A percentile compares a stretch with the other conserved stretches of the same genome.
Conservation (phyloP, 257 asterid genomes). For the Salvia miltiorrhiza region DNA sequence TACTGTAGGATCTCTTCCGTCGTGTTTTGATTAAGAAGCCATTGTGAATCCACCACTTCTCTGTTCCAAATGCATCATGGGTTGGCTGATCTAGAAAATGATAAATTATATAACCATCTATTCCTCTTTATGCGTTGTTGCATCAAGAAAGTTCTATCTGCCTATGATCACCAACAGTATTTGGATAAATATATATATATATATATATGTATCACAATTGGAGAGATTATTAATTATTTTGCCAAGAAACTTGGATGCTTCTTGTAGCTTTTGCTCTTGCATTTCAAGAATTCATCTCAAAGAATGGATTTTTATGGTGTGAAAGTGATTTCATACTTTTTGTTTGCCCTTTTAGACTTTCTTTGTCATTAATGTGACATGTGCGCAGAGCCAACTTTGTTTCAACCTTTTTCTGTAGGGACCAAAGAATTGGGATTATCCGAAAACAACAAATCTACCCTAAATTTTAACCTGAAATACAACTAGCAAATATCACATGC, state of each 20-base stretch:
- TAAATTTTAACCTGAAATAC: not conserved
- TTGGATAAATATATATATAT: not conserved
- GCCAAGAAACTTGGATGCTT: not conserved
- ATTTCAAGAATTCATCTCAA: not conserved
- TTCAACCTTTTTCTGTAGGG: not conserved
- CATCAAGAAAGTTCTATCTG: not conserved
- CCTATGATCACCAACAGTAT: not conserved
- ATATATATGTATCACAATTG: not conserved
- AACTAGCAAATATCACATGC: not conserved
- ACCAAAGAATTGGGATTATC: not conserved
- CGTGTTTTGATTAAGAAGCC: not conserved
- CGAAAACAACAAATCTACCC: not conserved
- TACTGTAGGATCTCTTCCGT: not conserved
- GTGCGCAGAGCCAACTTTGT: not conserved
- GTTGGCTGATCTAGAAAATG: not conserved
- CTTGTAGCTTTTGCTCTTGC: not conserved
- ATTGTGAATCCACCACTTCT: not conserved
- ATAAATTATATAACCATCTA: not conserved
- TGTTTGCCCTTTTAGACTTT: not conserved
- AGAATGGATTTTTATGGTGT: not conserved
- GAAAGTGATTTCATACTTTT: not conserved
- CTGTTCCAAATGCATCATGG: too few species aligned
- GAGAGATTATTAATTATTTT: not conserved
- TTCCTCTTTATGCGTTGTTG: not conserved
- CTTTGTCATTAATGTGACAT: not conserved